phyloP scores from a whole-genome alignment of 345 rosid genomes.

The Camelina neglecta region DNA sequence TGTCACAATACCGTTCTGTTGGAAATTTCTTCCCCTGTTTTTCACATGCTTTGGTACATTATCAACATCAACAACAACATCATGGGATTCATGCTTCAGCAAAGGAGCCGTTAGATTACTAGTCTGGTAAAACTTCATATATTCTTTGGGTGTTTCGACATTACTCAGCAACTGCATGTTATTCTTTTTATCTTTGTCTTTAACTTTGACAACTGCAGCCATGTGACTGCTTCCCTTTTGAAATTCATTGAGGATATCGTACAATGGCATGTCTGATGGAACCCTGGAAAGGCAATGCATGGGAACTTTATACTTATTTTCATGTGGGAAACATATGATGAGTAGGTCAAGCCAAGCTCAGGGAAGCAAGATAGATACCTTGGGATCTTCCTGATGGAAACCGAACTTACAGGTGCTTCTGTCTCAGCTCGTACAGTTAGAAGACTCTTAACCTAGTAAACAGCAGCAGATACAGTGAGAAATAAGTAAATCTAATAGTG shows the following conservation, averaged over 20 bases:
- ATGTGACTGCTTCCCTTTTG: conserved; percentile 91
- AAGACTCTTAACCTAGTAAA: conserved; percentile 72
- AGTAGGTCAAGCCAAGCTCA: conserved; percentile 6
- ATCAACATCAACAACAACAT: conserved; percentile 56
- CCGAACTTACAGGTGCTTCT: conserved; percentile 79
- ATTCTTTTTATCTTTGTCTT: conserved; percentile 46
- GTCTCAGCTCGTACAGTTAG: conserved; percentile 81
- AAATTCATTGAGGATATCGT: conserved; percentile 85
- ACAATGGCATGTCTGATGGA: conserved; percentile 83
- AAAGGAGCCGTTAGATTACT: conserved; percentile 55
- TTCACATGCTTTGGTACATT: conserved; percentile 47
- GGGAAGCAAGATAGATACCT: conserved; percentile 49
- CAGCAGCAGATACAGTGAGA: background rate
- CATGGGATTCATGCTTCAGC: conserved; percentile 51
- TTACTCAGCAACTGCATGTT: conserved; percentile 35
- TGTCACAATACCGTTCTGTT: conserved; percentile 41
- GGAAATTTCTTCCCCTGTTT: conserved; percentile 44
- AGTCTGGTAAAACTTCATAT: conserved; percentile 36
- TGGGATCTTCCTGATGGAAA: conserved; percentile 80
- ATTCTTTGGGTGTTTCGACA: conserved; percentile 48
- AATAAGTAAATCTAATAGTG: conserved; percentile 3
- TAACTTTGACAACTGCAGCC: conserved; percentile 83
- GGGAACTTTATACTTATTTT: conserved; percentile 30
- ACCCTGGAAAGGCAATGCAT: conserved; percentile 58
- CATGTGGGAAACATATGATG: conserved; percentile 10